Percentiles rank a stretch among this genome's conserved stretches.
Conservation (phyloP, 1,284 basidiomycete genomes). For the Fomitopsis schrenkii region DNA sequence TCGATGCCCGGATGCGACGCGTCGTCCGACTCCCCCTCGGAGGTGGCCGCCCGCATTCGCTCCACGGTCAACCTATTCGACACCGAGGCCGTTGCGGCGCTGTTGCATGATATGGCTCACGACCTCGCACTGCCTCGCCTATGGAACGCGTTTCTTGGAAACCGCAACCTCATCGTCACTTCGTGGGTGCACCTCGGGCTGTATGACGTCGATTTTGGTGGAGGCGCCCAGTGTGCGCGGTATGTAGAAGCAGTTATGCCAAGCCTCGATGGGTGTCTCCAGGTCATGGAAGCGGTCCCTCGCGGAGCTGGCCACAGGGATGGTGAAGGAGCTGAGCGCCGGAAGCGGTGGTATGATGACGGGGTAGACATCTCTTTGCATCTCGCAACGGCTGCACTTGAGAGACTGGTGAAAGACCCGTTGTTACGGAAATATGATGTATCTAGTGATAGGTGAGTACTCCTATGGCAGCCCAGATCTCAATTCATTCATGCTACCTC, state of each 20-base stretch:
- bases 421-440: slow-evolving; percentile 1
- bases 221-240: slow-evolving; percentile 18
- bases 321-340: not conserved
- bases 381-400: slow-evolving; percentile 1
- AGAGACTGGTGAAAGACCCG: slow-evolving; percentile 8
- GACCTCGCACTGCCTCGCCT: slow-evolving; percentile 26
- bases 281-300: slow-evolving; percentile 32
- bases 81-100: slow-evolving; percentile 23
- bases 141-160: slow-evolving; percentile 38
- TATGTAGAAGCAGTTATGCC: slow-evolving; percentile 35
- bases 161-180: slow-evolving; percentile 33
- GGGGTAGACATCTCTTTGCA: slow-evolving; percentile 14
- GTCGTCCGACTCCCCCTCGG: slow-evolving; percentile 8
- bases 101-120: slow-evolving; percentile 36
- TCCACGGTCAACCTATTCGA: slow-evolving; percentile 25
- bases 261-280: slow-evolving; percentile 34
- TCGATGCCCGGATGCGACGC: slow-evolving; percentile 7
- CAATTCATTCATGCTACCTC: not conserved
- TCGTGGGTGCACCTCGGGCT: slow-evolving; percentile 36
- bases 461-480: not conserved
- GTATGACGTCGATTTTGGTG: slow-evolving; percentile 37
- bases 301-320: not conserved
- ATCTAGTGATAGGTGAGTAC: not conserved
- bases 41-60: slow-evolving; percentile 29
- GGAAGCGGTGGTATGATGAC: slow-evolving; percentile 12